Evolutionary conservation across 2,329 filamentous ascomycete genomes (phyloP).

Genomic region (Graphiopsis chlorocephala): DNA sequence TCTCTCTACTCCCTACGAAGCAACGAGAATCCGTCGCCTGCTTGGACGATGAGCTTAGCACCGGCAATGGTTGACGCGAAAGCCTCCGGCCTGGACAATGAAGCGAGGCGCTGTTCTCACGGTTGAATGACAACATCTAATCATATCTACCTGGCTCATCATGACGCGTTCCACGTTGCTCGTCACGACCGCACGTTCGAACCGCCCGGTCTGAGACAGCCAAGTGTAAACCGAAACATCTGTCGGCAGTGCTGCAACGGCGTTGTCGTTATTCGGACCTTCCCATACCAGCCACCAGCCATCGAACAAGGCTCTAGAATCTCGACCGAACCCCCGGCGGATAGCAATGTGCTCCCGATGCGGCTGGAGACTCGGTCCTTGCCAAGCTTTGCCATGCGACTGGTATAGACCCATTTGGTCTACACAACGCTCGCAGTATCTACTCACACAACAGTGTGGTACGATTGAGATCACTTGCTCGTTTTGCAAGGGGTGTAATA

Average conservation of each 20-base stretch:
- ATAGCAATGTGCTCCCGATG: not conserved
- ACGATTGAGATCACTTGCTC: not conserved
- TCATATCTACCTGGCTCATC: not conserved
- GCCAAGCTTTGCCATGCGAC: not conserved
- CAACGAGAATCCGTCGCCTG: not conserved
- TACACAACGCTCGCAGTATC: not conserved
- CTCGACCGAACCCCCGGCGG: not conserved
- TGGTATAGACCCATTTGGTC: not conserved
- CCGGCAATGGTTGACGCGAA: not conserved
- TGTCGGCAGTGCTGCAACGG: slow-evolving; percentile 1
- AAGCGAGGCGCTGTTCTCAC: not conserved
- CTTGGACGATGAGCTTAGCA: not conserved
- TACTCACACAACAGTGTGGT: not conserved
- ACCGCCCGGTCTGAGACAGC: not conserved
- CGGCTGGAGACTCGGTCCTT: slow-evolving; percentile 1
- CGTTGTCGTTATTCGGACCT: not conserved
- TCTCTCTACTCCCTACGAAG: not conserved
- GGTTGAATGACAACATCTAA: not conserved
- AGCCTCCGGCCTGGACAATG: not conserved
- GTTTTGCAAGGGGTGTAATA: not conserved
- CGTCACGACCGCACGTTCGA: slow-evolving; percentile 7
- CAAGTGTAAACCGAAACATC: not conserved
- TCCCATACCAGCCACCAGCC: not conserved
- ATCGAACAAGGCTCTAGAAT: not conserved
- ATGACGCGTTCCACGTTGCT: not conserved